Evolutionary conservation across 2,329 filamentous ascomycete species (phyloP).

Genomic region (Cercospora sesami): DNA sequence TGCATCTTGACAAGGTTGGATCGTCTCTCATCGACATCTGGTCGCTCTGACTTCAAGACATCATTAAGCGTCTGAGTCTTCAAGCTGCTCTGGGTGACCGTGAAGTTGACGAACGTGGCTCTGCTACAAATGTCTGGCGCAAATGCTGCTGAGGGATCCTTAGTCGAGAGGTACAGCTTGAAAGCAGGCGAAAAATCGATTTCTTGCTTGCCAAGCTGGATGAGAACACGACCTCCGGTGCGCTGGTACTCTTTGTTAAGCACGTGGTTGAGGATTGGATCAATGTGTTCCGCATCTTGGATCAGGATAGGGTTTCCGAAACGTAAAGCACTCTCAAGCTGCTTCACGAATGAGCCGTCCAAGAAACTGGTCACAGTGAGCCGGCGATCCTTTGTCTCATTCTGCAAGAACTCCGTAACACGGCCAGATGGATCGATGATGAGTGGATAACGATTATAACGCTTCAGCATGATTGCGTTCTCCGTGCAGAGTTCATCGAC

Average conservation of each 20-base stretch:
- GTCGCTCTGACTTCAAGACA: slow-evolving; percentile 93
- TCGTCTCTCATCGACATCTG: slow-evolving; percentile 92
- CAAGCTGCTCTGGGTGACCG: slow-evolving; percentile 96
- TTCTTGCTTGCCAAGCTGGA: slow-evolving; percentile 97
- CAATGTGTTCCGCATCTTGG: slow-evolving; percentile 94
- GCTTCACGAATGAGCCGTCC: slow-evolving; percentile 96
- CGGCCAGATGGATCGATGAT: slow-evolving; percentile 97
- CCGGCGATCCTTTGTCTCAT: slow-evolving; percentile 88
- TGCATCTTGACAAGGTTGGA: slow-evolving; percentile 98
- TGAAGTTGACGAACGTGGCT: slow-evolving; percentile 99
- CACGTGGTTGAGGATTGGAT: slow-evolving; percentile 96
- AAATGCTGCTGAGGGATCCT: slow-evolving; percentile 94
- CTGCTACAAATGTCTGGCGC: slow-evolving; percentile 96
- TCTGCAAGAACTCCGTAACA: slow-evolving; percentile 91
- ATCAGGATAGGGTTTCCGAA: slow-evolving; percentile 99
- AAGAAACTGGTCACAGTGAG: slow-evolving; percentile 97
- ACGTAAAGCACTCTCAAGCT: slow-evolving; percentile 91
- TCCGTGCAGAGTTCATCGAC: slow-evolving; percentile 98
- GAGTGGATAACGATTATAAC: slow-evolving; percentile 96
- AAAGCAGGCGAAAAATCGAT: slow-evolving; percentile 98
- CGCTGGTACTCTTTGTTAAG: slow-evolving; percentile 99
- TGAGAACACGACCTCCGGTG: slow-evolving; percentile 94
- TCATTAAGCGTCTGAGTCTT: slow-evolving; percentile 98
- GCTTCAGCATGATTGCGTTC: slow-evolving; percentile 94
- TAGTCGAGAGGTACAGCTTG: slow-evolving; percentile 89